Evolutionary conservation across 495 filamentous ascomycete species (phyloP).

Genomic region (Glarea lozoyensis): DNA sequence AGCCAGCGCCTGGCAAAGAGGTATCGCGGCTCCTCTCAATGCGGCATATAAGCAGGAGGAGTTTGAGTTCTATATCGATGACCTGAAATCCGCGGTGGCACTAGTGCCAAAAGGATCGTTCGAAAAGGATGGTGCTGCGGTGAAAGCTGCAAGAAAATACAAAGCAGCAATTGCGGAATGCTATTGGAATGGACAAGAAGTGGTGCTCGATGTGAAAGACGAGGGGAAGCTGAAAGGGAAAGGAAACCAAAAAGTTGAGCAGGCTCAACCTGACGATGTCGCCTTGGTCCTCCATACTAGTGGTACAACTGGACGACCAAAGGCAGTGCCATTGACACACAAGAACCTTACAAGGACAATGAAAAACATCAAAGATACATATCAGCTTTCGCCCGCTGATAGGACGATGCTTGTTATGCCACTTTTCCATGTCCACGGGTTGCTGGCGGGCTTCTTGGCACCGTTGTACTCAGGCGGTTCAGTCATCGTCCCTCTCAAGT

Average conservation of each 20-base stretch:
- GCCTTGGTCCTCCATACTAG: conserved; percentile 55
- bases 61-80: conserved; percentile 84
- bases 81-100: conserved; percentile 65
- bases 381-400: conserved; percentile 56
- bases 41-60: conserved; percentile 78
- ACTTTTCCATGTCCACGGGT: conserved; percentile 80
- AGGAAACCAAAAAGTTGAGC: conserved; percentile 35
- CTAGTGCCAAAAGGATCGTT: conserved; percentile 65
- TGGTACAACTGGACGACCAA: conserved; percentile 75
- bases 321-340: conserved; percentile 75
- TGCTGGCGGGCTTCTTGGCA: conserved; percentile 70
- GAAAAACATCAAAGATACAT: conserved; percentile 72
- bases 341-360: conserved; percentile 67
- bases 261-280: conserved; percentile 53
- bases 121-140: conserved; percentile 50
- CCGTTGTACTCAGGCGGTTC: conserved; percentile 64
- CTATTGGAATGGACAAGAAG: conserved; percentile 60
- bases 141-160: conserved; percentile 65
- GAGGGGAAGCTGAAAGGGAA: conserved; percentile 53
- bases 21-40: conserved; percentile 73
- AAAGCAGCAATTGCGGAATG: conserved; percentile 72
- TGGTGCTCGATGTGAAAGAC: conserved; percentile 69
- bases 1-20: conserved; percentile 66
- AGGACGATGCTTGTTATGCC: conserved; percentile 86
- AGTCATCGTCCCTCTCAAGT: conserved; percentile 62